phyloP scores from a whole-genome alignment of 768 basidiomycete species.

The Suillus luteus region DNA sequence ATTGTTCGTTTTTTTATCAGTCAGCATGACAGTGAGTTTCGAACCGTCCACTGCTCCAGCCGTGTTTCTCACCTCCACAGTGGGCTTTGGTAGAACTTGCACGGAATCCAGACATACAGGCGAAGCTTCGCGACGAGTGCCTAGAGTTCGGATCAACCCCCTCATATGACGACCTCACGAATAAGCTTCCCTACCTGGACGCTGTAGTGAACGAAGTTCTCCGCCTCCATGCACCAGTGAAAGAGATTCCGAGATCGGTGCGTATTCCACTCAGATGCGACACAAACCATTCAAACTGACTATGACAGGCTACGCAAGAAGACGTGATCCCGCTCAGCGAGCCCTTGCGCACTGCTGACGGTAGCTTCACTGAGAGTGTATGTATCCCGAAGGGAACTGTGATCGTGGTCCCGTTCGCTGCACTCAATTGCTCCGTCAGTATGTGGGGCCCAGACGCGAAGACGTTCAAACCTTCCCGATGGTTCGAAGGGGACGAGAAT shows the following conservation, averaged over 20 bases:
- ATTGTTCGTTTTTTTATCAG: not conserved
- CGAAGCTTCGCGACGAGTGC: constrained; percentile 31
- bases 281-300: not conserved
- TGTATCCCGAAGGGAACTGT: constrained; percentile 41
- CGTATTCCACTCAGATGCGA: constrained; percentile 6
- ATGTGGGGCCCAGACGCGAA: constrained; percentile 50
- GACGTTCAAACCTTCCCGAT: constrained; percentile 45
- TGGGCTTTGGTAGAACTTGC: constrained; percentile 37
- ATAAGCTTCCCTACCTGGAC: constrained; percentile 43
- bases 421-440: constrained; percentile 41
- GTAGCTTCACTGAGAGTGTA: constrained; percentile 33
- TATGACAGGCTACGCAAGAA: constrained; percentile 37
- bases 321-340: constrained; percentile 40
- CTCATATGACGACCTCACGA: constrained; percentile 41
- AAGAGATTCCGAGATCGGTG: constrained; percentile 36
- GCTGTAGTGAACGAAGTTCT: constrained; percentile 42
- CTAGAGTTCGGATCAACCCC: constrained; percentile 30
- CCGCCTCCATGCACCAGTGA: constrained; percentile 38
- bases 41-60: not conserved
- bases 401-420: constrained; percentile 40
- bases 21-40: constrained; percentile 15
- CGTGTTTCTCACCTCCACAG: constrained; percentile 21
- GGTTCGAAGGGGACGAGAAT: constrained; percentile 36
- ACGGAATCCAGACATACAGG: constrained; percentile 28
- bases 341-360: constrained; percentile 32